Evolutionary conservation across 345 rosid species (phyloP), one percentile per base, ranked within the genome.

Genomic region (Aquilaria yunnanensis): DNA sequence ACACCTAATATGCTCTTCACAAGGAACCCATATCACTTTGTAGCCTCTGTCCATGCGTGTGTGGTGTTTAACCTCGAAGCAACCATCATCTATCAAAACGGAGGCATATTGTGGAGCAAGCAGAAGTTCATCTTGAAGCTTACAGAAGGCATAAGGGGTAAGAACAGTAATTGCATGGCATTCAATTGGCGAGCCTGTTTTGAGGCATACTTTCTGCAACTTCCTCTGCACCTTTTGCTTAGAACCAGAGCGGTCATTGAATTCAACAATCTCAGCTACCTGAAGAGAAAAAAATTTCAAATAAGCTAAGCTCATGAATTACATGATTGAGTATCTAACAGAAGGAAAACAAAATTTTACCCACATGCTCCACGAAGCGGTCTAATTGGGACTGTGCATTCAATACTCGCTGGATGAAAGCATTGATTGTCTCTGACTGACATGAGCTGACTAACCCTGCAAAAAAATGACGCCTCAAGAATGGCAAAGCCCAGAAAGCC

Each of bases 171-270:
- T 83, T 16, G 89, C 81, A 61, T 83, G 86, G 13, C 82, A 74
- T 72, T 86, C 92, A 56, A 83, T 77, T 5, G 92, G 92, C 31
- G 86, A 83, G 34, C 85, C 85, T 12, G 81, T 83, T 80, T 79
- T 77, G 46, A 75, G 80, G 70, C 66, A 51, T 68, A 80, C 65
- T 61, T 77, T 78, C 34, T 65, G 77, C 50, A 65, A 23, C 62
- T 76, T 83, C 8, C 55, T 54, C 12, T 70, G 83, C 53, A 65
- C 66, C 75, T 78, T 78, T 56, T 73, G 76, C 70, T 73, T 80
- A 13, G 68, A 41, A 66, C 75, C 81, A 48, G 75, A 54, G 32
- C 53, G 63, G 49, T 78, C 76, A 62, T 67, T 64, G 9, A 54
- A 62, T 51, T 75, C 77, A 67, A 73, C 74, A 57, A 77, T 49